A percentile compares a stretch with the other conserved stretches of the same genome.
Evolutionary conservation across 352 stramenopile species (phyloP).

Genomic region (Phytophthora fragariaefolia): DNA sequence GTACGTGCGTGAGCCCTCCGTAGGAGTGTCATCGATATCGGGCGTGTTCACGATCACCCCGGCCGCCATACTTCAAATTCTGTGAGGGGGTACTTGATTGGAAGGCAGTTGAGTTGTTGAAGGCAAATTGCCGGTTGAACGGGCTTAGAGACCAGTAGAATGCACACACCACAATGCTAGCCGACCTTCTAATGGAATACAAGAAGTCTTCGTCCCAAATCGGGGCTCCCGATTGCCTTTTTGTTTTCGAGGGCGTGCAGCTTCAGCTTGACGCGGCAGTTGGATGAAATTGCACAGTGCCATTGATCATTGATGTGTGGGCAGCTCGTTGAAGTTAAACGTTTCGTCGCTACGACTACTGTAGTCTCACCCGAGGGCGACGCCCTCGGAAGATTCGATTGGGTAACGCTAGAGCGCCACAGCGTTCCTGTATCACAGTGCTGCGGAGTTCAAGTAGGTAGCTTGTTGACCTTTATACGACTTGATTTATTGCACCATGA

Average conservation of each 20-base stretch:
- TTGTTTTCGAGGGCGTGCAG: no score
- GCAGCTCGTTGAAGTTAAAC: conserved; percentile 22
- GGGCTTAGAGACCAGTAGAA: neutral
- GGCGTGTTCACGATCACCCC: conserved; percentile 20
- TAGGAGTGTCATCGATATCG: conserved; percentile 30
- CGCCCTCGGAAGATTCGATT: no score
- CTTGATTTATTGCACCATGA: conserved; percentile 32
- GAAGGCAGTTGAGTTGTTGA: conserved; percentile 6
- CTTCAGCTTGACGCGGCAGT: no score
- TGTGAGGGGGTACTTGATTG: conserved; percentile 3
- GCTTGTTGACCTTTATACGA: conserved; percentile 7
- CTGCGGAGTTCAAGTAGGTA: no score
- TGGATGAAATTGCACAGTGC: conserved; percentile 13
- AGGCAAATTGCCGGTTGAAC: conserved; percentile 32
- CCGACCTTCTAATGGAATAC: neutral
- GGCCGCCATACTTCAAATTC: conserved; percentile 17
- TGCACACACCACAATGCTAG: neutral
- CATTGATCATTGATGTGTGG: conserved; percentile 12
- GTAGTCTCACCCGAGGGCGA: no score
- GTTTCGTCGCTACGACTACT: no score
- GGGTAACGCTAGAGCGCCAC: no score
- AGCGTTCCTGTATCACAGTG: no score
- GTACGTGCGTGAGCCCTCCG: conserved; percentile 43
- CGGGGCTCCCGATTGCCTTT: no score
- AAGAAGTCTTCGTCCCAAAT: neutral